Evolutionary conservation across 1,139 yeast species (phyloP).

Genomic region (Geotrichum australiense): DNA sequence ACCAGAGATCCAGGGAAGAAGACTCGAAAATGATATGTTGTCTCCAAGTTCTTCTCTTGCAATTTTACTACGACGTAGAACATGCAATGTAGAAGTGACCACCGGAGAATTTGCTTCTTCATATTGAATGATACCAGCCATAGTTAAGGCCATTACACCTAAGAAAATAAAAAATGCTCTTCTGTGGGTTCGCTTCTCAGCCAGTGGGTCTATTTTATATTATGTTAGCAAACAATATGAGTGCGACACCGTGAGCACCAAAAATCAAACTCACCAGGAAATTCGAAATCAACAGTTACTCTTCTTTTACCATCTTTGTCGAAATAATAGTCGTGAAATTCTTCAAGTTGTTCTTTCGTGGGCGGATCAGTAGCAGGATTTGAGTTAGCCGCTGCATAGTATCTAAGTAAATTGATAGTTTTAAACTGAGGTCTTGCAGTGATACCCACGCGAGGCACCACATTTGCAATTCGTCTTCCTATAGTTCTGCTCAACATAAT

Average conservation of each 20-base stretch:
- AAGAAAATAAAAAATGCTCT: constrained; percentile 55
- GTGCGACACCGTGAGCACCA: too few relatives aligned
- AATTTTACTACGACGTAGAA: constrained; percentile 65
- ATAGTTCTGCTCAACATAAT: neutral
- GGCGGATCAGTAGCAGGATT: constrained; percentile 16
- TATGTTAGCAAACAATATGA: too few relatives aligned
- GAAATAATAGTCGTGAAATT: constrained; percentile 15
- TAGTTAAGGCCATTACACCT: constrained; percentile 55
- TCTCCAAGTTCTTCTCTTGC: constrained; percentile 67
- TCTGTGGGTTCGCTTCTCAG: constrained; percentile 45
- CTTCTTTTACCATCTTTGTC: constrained; percentile 19
- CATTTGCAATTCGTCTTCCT: neutral
- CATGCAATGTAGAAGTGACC: constrained; percentile 79
- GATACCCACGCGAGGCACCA: too few relatives aligned
- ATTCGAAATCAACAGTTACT: constrained; percentile 34
- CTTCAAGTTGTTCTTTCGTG: constrained; percentile 10
- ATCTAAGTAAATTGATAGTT: too few relatives aligned
- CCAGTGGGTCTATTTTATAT: constrained; percentile 57
- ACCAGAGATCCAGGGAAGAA: constrained; percentile 90
- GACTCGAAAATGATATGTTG: constrained; percentile 58
- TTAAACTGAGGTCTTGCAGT: too few relatives aligned
- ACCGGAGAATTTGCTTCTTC: constrained; percentile 87
- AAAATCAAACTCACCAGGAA: constrained; percentile 24
- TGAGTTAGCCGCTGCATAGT: constrained; percentile 8
- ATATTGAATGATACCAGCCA: constrained; percentile 76